Conservation (phyloP, 108 stramenopile genomes). For the Licmophora abbreviata region DNA sequence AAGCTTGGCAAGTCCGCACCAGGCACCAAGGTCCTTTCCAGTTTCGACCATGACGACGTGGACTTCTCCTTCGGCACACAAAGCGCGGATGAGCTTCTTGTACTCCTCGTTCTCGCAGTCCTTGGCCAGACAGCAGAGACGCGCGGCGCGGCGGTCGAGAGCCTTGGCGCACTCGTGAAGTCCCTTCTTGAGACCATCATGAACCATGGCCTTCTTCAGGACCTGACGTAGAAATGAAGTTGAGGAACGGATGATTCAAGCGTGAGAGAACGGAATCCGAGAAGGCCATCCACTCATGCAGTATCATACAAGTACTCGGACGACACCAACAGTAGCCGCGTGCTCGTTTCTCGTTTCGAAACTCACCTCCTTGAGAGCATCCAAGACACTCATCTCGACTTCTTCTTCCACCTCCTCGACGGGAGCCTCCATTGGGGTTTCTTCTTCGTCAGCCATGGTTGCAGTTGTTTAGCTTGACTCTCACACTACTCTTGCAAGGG, state of each 20-base stretch:
- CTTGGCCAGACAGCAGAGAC: conserved; percentile 98
- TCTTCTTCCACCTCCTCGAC: conserved; percentile 78
- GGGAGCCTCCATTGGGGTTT: conserved; percentile 24
- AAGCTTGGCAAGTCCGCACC: conserved; percentile 97
- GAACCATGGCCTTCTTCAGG: conserved; percentile 95
- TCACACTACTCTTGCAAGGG: conserved; percentile 63
- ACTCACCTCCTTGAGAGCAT: conserved; percentile 94
- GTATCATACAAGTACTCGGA: conserved; percentile 6
- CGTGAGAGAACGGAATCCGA: too few species aligned
- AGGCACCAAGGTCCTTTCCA: conserved; percentile 94
- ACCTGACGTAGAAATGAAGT: conserved; percentile 38
- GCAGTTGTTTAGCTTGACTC: conserved; percentile 44
- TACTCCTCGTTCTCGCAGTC: conserved; percentile 99
- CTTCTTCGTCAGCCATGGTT: conserved; percentile 75
- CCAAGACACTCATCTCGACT: conserved; percentile 92
- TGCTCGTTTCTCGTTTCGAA: not conserved
- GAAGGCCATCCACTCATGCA: too few species aligned
- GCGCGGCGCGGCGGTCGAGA: conserved; percentile 92
- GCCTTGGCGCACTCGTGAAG: conserved; percentile 99
- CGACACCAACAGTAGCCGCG: too few species aligned
- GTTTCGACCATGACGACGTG: conserved; percentile 95
- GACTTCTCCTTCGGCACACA: conserved; percentile 97
- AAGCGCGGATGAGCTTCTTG: conserved; percentile 97
- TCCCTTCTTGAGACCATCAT: conserved; percentile 96
- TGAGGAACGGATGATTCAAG: too few species aligned